Evolutionary conservation across 192 early-diverging fungal genomes (phyloP).

Genomic region (Piromyces finnis): DNA sequence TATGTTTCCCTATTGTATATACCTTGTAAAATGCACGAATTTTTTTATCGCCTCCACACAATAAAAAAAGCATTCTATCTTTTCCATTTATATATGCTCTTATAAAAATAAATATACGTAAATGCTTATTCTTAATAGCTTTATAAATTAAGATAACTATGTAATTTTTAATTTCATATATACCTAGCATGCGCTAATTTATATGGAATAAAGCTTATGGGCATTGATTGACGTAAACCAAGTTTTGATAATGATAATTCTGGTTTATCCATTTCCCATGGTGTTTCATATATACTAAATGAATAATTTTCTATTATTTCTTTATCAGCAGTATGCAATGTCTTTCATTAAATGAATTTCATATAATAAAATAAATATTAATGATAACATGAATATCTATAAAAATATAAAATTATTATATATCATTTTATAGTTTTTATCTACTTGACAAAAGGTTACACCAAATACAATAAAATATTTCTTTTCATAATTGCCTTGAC

Average conservation of each 20-base stretch:
- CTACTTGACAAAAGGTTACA: neutral
- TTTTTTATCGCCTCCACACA: neutral
- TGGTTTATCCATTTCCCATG: neutral
- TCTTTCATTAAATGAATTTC: neutral
- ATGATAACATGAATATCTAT: no score
- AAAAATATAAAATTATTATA: neutral
- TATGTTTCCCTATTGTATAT: neutral
- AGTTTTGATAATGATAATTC: neutral
- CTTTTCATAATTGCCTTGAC: neutral
- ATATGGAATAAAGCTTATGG: neutral
- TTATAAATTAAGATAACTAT: no score
- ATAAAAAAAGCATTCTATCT: neutral
- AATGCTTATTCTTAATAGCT: no score
- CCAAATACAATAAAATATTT: neutral
- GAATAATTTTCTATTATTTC: neutral
- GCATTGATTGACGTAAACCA: neutral
- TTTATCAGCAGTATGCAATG: neutral
- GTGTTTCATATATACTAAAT: neutral
- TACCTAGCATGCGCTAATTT: neutral
- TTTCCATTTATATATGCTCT: neutral
- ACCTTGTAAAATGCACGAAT: neutral
- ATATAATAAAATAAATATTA: neutral
- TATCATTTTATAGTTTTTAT: no score
- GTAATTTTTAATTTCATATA: no score
- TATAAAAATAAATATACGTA: no score